These are phyloP conservation scores for Barnettozyma californica DNA, from an alignment of 805 yeast genomes.

Conservation along the genomic window DNA sequence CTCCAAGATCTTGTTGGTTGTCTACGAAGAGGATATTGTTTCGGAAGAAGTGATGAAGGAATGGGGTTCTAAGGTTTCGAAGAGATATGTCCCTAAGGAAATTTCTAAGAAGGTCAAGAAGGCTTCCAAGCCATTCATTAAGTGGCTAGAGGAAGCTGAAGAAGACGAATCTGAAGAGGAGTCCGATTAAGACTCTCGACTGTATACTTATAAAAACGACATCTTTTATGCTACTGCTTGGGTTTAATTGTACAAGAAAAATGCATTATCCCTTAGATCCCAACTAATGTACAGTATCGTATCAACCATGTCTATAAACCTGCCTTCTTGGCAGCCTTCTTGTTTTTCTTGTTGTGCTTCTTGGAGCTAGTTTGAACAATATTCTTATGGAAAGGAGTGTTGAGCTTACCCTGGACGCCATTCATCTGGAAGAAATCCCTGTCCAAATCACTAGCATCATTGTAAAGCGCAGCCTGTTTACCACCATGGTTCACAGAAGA, in stretches of 20 bases:
- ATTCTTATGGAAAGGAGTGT: constrained; percentile 69
- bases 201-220: neutral
- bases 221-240: neutral
- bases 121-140: constrained; percentile 92
- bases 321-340: constrained; percentile 44
- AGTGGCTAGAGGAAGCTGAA: constrained; percentile 94
- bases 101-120: constrained; percentile 88
- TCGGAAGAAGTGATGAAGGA: constrained; percentile 75
- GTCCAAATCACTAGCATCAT: constrained; percentile 80
- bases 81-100: constrained; percentile 90
- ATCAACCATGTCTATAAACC: neutral
- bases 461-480: constrained; percentile 70
- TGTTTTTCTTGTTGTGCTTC: constrained; percentile 74
- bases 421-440: constrained; percentile 76
- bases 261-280: constrained; percentile 8
- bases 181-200: constrained; percentile 5
- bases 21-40: constrained; percentile 79
- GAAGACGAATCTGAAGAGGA: constrained; percentile 51
- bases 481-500: constrained; percentile 69
- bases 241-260: neutral
- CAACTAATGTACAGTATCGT: constrained; percentile 7
- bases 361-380: constrained; percentile 24
- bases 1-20: constrained; percentile 75
- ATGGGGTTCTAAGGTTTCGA: constrained; percentile 90
- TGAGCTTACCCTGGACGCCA: constrained; percentile 54